A percentile compares a stretch with the other conserved stretches of the same genome.
Evolutionary conservation across 2,329 filamentous ascomycete species (phyloP).

Genomic region (Sporothrix brasiliensis): DNA sequence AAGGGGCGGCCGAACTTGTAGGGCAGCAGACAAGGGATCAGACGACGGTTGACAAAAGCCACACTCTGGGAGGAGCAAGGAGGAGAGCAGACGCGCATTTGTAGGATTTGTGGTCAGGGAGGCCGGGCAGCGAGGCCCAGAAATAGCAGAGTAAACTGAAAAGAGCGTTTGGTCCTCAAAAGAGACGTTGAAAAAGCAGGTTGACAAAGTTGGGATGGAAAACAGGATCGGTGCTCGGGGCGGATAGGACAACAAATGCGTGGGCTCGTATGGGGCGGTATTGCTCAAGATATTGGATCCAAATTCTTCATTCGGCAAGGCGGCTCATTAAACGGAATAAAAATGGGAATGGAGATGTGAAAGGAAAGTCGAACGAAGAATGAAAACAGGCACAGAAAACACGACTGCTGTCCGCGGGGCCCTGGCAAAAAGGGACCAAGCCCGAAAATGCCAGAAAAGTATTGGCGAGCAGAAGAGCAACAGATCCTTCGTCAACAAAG

Average conservation of each 20-base stretch:
- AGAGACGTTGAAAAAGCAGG: background rate
- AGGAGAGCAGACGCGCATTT: conserved; percentile 2
- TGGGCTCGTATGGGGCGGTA: conserved; percentile 26
- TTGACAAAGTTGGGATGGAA: conserved; percentile 23
- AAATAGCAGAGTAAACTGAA: background rate
- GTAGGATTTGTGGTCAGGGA: conserved; percentile 10
- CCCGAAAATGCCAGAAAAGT: background rate
- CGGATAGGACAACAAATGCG: background rate
- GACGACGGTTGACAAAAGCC: background rate
- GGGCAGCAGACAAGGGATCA: background rate
- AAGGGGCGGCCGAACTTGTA: background rate
- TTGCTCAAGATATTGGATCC: conserved; percentile 30
- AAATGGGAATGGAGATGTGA: background rate
- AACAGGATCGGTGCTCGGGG: background rate
- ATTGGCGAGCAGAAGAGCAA: background rate
- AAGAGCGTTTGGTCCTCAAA: conserved; percentile 1
- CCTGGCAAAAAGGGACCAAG: background rate
- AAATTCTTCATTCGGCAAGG: conserved; percentile 30
- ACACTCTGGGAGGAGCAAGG: background rate
- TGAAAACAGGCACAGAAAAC: background rate
- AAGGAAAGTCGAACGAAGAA: background rate
- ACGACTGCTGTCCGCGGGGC: background rate
- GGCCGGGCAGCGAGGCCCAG: conserved; percentile 2
- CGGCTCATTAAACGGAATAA: conserved; percentile 3
- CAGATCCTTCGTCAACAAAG: conserved; percentile 9